Conservation (phyloP, 164 flowering plant species). For the Aristolochia contorta region DNA sequence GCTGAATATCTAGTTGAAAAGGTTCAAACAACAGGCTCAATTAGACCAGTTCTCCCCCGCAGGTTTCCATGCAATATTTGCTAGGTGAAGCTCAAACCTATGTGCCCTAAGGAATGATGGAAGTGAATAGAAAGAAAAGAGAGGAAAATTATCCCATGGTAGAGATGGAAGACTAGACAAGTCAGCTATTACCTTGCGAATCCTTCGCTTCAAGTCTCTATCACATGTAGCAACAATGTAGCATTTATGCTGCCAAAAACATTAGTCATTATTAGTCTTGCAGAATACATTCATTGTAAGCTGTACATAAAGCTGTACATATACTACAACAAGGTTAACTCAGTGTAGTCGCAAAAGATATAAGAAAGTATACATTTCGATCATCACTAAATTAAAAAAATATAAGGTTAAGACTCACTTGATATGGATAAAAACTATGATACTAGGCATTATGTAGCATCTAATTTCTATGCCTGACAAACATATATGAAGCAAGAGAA, state of each 20-base stretch:
- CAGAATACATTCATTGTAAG: too few species aligned
- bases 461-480: background rate
- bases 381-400: background rate
- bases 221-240: constrained; percentile 96
- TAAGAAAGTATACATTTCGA: background rate
- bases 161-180: background rate
- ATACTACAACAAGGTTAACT: background rate
- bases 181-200: constrained; percentile 58
- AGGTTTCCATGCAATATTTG: too few species aligned
- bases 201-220: constrained; percentile 92
- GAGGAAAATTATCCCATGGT: too few species aligned
- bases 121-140: too few species aligned
- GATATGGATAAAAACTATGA: background rate
- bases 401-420: background rate
- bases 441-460: background rate
- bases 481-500: background rate
- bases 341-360: background rate
- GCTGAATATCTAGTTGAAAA: too few species aligned
- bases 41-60: too few species aligned
- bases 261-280: background rate
- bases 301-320: too few species aligned
- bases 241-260: constrained; percentile 70
- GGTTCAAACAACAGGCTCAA: background rate
- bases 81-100: too few species aligned
- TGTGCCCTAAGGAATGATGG: too few species aligned